Evolutionary conservation across 2,329 filamentous ascomycete species (phyloP).

Genomic region (Verticillium klebahnii): DNA sequence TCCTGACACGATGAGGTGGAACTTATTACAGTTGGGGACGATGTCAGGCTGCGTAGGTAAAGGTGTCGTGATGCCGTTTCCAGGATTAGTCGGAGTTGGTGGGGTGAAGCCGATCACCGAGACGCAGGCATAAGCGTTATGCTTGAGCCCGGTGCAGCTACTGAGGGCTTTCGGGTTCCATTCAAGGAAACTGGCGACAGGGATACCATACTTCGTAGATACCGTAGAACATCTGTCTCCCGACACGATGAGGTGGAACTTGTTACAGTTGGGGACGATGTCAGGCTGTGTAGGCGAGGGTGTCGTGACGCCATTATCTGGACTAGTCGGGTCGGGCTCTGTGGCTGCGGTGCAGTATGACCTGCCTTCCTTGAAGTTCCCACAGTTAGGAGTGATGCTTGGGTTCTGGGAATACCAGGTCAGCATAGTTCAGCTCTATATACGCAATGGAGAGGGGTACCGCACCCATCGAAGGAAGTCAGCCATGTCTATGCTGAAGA

Average conservation of each 20-base stretch:
- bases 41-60: slow-evolving; percentile 5
- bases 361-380: too few relatives aligned
- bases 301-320: not conserved
- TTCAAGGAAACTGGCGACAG: slow-evolving; percentile 14
- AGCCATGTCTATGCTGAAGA: too few relatives aligned
- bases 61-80: not conserved
- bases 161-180: slow-evolving; percentile 25
- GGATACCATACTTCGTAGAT: slow-evolving; percentile 12
- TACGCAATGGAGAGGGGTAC: too few relatives aligned
- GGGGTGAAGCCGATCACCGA: not conserved
- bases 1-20: slow-evolving; percentile 12
- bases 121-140: slow-evolving; percentile 9
- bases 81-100: not conserved
- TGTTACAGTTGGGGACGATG: slow-evolving; percentile 9
- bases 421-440: too few relatives aligned
- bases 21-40: slow-evolving; percentile 10
- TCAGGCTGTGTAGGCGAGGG: slow-evolving; percentile 4
- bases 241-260: slow-evolving; percentile 11
- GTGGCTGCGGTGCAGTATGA: too few relatives aligned
- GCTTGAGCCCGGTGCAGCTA: slow-evolving; percentile 19
- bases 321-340: not conserved
- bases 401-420: too few relatives aligned
- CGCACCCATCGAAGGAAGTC: too few relatives aligned
- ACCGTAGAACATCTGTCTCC: slow-evolving; percentile 16
- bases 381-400: too few relatives aligned